Base-by-base conservation (phyloP, 1,284 basidiomycete genomes). In the Ceratobasidium theobromae region DNA sequence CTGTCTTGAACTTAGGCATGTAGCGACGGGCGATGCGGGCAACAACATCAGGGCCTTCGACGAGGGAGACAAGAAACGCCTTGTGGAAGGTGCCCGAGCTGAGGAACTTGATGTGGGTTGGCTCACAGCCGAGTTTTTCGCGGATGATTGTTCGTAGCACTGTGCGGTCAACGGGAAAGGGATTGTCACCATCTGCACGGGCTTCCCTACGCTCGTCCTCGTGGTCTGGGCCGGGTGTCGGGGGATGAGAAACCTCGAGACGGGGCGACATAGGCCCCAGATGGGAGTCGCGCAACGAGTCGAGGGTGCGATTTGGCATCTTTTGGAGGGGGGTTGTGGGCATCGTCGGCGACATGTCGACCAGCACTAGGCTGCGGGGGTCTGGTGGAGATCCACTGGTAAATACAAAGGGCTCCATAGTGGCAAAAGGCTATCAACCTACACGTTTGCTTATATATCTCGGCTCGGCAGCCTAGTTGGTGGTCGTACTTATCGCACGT, bases 1-100 rank as follows among this genome's bases (percentile, higher is more conserved):
- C 86, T 3, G 87, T 90, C 78, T 92, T 92, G 70, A 89, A 79
- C 33, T 86, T 82, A 1, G 89, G 87, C 88, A 91, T 90, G 75
- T 88, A 91, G 12, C 87, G 83, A 53, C 89, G 85, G 2, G 89
- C 89, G 25, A 92, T 87, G 40, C 89, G 83, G 3, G 86, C 87
- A 9, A 92, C 84, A 27, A 92, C 74, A 67, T 87, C 80, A 0
- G 68, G 79, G 16, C 80, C 77, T 71, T 87, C 82, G 27, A 75
- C 77, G n/a, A 91, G 80, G 3, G 84, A 86, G 66, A 91, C 78
- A 2, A 89, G 81, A 77, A 90, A 91, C 32, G 88, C 89, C 88
- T 70, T 46, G 38, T 33, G 32, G 30, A 48, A 52, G 25, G 71
- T 73, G 85, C 89, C 89, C 72, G 87, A 84, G 72, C 85, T 88